A percentile compares a stretch with the other conserved stretches of the same genome.
phyloP scores from a whole-genome alignment of 2,329 filamentous ascomycete genomes.

The Exophiala calicioides region DNA sequence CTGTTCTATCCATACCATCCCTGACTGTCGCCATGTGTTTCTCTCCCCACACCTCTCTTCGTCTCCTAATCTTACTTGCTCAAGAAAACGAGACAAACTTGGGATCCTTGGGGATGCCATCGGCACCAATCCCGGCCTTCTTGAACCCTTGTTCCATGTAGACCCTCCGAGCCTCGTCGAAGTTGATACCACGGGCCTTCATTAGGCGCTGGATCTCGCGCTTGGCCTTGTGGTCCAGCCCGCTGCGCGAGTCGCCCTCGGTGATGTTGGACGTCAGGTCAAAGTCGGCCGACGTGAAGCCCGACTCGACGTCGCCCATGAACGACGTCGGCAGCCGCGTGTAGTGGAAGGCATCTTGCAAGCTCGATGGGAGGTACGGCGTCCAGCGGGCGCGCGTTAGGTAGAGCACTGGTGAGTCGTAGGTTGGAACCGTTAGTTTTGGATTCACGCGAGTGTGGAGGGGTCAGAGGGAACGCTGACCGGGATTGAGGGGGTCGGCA shows the following conservation, averaged over 20 bases:
- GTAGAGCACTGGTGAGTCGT: conserved; percentile 62
- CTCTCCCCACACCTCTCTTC: too few species aligned
- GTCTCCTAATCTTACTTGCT: too few species aligned
- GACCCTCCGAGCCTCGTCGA: conserved; percentile 85
- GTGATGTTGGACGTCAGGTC: conserved; percentile 79
- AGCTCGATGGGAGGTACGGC: conserved; percentile 58
- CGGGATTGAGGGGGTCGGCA: too few species aligned
- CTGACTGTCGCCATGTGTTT: too few species aligned
- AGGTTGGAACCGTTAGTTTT: neutral
- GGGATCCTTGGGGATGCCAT: conserved; percentile 84
- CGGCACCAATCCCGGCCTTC: conserved; percentile 82
- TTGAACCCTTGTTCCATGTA: conserved; percentile 85
- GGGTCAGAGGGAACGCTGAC: too few species aligned
- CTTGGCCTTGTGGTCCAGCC: conserved; percentile 79
- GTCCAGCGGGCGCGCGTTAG: conserved; percentile 78
- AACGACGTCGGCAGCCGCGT: conserved; percentile 75
- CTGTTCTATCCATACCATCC: too few species aligned
- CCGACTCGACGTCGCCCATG: conserved; percentile 80
- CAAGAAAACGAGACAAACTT: conserved; percentile 85
- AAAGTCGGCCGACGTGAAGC: conserved; percentile 79
- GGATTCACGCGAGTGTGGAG: too few species aligned
- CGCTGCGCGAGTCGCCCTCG: conserved; percentile 73
- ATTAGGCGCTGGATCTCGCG: conserved; percentile 83
- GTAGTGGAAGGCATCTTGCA: conserved; percentile 60
- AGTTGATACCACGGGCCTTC: conserved; percentile 77